Evolutionary conservation across 176 grass and related monocot genomes (phyloP).

Genomic region (Echinochloa phyllopogon): DNA sequence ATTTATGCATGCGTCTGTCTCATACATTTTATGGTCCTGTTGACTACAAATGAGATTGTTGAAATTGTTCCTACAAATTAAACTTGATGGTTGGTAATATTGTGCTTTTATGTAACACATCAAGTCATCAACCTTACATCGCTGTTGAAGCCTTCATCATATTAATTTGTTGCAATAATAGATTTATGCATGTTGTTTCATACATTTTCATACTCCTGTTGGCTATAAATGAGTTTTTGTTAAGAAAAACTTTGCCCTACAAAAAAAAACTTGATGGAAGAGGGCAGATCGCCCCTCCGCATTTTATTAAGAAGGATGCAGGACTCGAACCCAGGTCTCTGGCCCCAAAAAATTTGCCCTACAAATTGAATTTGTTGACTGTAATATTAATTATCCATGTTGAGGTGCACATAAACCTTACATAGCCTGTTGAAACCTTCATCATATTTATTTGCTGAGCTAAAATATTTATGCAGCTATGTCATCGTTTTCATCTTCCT

Average conservation of each 20-base stretch:
- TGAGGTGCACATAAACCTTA: too few species aligned
- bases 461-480: neutral
- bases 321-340: too few species aligned
- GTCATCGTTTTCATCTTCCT: neutral
- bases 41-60: neutral
- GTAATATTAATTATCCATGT: too few species aligned
- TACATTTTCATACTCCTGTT: neutral
- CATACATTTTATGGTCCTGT: conserved; percentile 21
- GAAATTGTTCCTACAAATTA: neutral
- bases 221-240: neutral
- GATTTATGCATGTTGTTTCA: neutral
- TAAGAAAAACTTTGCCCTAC: neutral
- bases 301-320: too few species aligned
- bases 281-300: too few species aligned
- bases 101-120: too few species aligned
- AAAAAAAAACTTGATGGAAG: neutral
- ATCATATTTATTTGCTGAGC: neutral
- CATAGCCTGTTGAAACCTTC: too few species aligned
- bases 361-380: too few species aligned
- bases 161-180: neutral
- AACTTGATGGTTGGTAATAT: neutral
- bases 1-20: neutral
- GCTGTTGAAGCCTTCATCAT: neutral
- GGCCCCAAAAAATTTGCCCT: too few species aligned
- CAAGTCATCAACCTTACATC: too few species aligned